These are phyloP conservation scores for Ceratocystis destructans DNA, from an alignment of 2,329 filamentous ascomycete species.

Conservation along the genomic window DNA sequence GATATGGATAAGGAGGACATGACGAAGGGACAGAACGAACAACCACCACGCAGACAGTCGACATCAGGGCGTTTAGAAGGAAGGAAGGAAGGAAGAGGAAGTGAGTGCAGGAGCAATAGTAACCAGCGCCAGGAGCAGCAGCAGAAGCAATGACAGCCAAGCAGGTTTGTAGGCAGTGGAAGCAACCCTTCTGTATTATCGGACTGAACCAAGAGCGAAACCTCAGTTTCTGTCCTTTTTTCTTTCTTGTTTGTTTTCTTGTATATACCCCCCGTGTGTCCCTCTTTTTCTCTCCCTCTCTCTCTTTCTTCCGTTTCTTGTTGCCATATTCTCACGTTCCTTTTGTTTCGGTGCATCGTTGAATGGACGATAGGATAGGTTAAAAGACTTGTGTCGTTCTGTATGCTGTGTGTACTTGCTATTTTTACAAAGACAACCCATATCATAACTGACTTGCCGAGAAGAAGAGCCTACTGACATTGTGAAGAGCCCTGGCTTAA, in stretches of 20 bases:
- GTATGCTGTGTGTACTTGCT: not conserved
- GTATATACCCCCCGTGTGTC: slow-evolving; percentile 5
- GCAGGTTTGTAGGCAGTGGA: not conserved
- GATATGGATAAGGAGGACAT: not conserved
- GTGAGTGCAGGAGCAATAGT: not conserved
- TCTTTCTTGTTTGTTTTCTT: not conserved
- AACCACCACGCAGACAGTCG: not conserved
- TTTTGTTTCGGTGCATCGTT: slow-evolving; percentile 2
- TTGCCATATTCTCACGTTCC: not conserved
- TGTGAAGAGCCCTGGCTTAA: not conserved
- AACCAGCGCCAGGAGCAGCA: not conserved
- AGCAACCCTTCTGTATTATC: not conserved
- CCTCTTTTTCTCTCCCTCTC: not conserved
- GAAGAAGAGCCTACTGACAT: not conserved
- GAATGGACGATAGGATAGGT: not conserved
- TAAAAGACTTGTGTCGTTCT: not conserved
- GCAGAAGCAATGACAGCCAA: not conserved
- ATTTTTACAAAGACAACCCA: not conserved
- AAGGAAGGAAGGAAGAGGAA: slow-evolving; percentile 2
- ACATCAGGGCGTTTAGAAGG: not conserved
- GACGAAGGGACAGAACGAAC: not conserved
- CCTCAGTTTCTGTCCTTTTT: not conserved
- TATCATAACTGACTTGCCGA: not conserved
- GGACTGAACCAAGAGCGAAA: not conserved
- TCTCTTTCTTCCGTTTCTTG: slow-evolving; percentile 1